phyloP scores from a whole-genome alignment of 305 asterid species.

The Fraxinus latifolia region DNA sequence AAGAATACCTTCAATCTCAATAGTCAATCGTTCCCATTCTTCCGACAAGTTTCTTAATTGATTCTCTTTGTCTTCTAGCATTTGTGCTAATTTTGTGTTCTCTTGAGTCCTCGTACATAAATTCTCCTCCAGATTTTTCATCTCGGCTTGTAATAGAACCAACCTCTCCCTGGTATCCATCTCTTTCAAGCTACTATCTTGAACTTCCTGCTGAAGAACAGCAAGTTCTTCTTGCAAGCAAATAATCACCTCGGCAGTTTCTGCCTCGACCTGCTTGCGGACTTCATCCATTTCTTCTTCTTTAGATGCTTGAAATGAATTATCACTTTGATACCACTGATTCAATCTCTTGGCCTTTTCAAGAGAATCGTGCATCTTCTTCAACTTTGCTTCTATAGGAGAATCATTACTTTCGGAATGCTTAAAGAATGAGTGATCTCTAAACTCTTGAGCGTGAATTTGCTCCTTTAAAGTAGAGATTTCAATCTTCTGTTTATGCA shows the following conservation, averaged over 20 bases:
- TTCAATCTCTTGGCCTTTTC: constrained; percentile 80
- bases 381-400: constrained; percentile 67
- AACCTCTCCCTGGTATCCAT: constrained; percentile 51
- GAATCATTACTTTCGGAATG: constrained; percentile 44
- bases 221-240: constrained; percentile 93
- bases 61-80: constrained; percentile 54
- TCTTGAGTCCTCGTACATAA: constrained; percentile 42
- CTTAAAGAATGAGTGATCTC: constrained; percentile 42
- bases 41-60: constrained; percentile 39
- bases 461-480: constrained; percentile 53
- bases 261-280: constrained; percentile 90
- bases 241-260: constrained; percentile 96
- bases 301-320: constrained; percentile 52
- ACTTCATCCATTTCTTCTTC: constrained; percentile 80
- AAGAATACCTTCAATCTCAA: constrained; percentile 69
- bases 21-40: constrained; percentile 57
- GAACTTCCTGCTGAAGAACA: constrained; percentile 74
- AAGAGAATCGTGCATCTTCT: constrained; percentile 81
- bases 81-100: constrained; percentile 47
- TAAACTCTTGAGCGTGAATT: constrained; percentile 34
- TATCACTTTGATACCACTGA: constrained; percentile 56
- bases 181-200: constrained; percentile 61
- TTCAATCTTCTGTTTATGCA: constrained; percentile 57
- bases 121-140: constrained; percentile 49
- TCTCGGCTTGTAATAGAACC: constrained; percentile 40